Evolutionary conservation across 2,329 filamentous ascomycete genomes (phyloP).

Genomic region (Aspergillus pseudonomiae): DNA sequence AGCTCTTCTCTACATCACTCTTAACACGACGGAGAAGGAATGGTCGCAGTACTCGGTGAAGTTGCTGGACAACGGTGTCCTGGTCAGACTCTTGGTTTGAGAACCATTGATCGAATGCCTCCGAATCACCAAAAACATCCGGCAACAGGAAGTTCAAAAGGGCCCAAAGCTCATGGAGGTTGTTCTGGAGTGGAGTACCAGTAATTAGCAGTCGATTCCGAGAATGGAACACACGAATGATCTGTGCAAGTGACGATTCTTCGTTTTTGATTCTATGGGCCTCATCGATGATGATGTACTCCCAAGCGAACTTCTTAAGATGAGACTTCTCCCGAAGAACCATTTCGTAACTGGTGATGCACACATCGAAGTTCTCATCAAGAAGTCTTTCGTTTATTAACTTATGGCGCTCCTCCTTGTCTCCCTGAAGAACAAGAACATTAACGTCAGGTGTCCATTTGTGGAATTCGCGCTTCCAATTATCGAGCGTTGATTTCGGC

Average conservation of each 20-base stretch:
- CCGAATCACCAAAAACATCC: conserved; percentile 94
- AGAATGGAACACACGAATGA: conserved; percentile 94
- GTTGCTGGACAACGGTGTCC: conserved; percentile 92
- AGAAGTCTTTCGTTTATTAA: conserved; percentile 91
- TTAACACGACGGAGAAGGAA: conserved; percentile 96
- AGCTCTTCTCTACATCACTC: conserved; percentile 95
- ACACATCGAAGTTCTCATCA: conserved; percentile 95
- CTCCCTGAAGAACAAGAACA: conserved; percentile 88
- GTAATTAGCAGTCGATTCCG: conserved; percentile 94
- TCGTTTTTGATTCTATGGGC: conserved; percentile 99
- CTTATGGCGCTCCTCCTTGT: conserved; percentile 86
- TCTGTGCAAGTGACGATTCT: conserved; percentile 93
- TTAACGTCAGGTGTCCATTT: conserved; percentile 96
- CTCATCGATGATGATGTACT: conserved; percentile 99
- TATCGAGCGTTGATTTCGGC: conserved; percentile 96
- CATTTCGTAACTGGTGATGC: conserved; percentile 99
- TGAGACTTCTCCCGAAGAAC: conserved; percentile 92
- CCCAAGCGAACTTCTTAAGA: conserved; percentile 97
- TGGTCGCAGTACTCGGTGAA: conserved; percentile 88
- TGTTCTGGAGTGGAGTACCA: conserved; percentile 95
- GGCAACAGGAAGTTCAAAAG: conserved; percentile 96
- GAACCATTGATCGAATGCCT: conserved; percentile 98
- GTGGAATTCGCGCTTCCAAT: conserved; percentile 94
- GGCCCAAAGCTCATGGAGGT: conserved; percentile 96
- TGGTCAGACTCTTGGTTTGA: conserved; percentile 87